Evolutionary conservation across 2,329 filamentous ascomycete genomes (phyloP), one percentile per base, ranked within the genome.

Genomic region (Aspergillus versicolor): DNA sequence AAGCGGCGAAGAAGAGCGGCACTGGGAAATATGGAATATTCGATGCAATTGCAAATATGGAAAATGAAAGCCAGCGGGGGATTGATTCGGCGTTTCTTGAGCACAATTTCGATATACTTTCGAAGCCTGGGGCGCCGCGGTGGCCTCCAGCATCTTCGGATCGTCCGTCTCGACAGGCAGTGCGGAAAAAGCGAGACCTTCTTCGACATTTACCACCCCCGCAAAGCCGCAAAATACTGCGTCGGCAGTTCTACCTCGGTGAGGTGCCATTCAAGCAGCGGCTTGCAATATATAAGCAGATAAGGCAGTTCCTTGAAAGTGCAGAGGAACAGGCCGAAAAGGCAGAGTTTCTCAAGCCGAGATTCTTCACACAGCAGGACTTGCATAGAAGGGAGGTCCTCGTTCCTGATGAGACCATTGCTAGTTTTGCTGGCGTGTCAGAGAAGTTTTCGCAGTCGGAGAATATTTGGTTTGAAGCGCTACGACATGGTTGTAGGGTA

Each of bases 401-500:
- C 27, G 38, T 77, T 4, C 67, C 70, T 2, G 74, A 77, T 52
- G 68, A 71, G 50, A 73, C 70, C 0, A 61, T 76, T 24, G 70
- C 68, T 1, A 49, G 67, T 9, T 56, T 77, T 42, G 61, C 66
- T 13, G 75, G 75, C 4, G 57, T 67, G 12, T 67, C 65, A 5
- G 61, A 67, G 3, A 62, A 65, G n/a, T 63, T 65, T 8, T 57
- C 68, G 55, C 58, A n/a, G 9, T 37, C 60, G 37, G 75, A 77
- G 58, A 77, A 77, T 56, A 65, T 75, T 7, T 76, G 69, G 68
- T 68, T 68, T 54, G 61, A 72, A 6, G 57, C 61, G 9, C 54
- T 75, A 15, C 68, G 64, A 13, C 72, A 74, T 54, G 75, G 74
- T 22, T 76, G 74, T 46, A 67, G 67, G 37, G 68, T 77, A n/a